Evolutionary conservation across 768 basidiomycete species (phyloP).

Genomic region (Tricholoma furcatifolium): DNA sequence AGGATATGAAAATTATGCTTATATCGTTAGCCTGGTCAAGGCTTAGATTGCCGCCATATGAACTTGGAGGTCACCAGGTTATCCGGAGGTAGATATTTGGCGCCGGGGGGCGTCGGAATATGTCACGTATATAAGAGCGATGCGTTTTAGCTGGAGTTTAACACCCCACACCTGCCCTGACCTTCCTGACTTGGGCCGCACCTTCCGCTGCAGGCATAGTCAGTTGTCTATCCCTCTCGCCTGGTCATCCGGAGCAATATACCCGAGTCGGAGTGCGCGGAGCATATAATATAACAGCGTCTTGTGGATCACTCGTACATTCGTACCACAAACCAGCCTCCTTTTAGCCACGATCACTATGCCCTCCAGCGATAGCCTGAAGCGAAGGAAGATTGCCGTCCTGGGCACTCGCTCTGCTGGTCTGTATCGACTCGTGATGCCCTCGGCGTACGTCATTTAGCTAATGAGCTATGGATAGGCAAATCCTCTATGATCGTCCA

Average conservation of each 20-base stretch:
- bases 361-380: slow-evolving; percentile 34
- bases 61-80: slow-evolving; percentile 14
- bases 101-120: slow-evolving; percentile 5
- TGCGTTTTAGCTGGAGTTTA: not conserved
- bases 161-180: slow-evolving; percentile 14
- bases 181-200: not conserved
- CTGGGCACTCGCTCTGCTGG: slow-evolving; percentile 86
- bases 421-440: slow-evolving; percentile 34
- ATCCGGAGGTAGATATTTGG: slow-evolving; percentile 6
- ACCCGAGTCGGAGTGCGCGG: slow-evolving; percentile 15
- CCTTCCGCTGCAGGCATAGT: not conserved
- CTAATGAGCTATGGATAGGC: slow-evolving; percentile 44
- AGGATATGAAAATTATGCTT: slow-evolving; percentile 12
- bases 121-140: not conserved
- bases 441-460: slow-evolving; percentile 12
- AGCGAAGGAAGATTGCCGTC: slow-evolving; percentile 80
- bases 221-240: not conserved
- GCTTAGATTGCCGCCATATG: slow-evolving; percentile 5
- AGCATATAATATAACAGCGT: slow-evolving; percentile 1
- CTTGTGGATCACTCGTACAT: not conserved
- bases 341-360: slow-evolving; percentile 35
- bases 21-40: slow-evolving; percentile 10
- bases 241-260: slow-evolving; percentile 5
- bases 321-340: slow-evolving; percentile 6
- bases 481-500: slow-evolving; percentile 90